phyloP scores from a whole-genome alignment of 768 basidiomycete genomes.

The Suillus occidentalis region DNA sequence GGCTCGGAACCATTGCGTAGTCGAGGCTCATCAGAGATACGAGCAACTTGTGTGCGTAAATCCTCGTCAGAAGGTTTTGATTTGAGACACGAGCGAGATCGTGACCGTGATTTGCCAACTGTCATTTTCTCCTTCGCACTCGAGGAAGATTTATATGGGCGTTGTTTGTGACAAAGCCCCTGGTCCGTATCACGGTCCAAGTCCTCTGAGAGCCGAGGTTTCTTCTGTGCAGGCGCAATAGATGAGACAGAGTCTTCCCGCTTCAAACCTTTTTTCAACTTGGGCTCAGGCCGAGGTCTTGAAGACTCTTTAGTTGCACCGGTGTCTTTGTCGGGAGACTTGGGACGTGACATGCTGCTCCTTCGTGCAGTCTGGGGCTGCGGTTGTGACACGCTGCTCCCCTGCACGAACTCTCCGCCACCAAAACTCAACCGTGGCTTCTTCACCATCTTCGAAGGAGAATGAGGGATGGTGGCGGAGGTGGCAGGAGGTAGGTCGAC shows the following conservation, averaged over 20 bases:
- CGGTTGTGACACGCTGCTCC: conserved; percentile 3
- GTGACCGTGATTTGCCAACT: conserved; percentile 7
- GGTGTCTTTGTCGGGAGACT: neutral
- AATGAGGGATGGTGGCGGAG: neutral
- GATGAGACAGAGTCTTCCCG: conserved; percentile 2
- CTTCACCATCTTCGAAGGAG: conserved; percentile 11
- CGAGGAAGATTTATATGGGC: neutral
- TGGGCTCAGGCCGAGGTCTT: neutral
- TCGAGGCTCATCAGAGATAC: conserved; percentile 9
- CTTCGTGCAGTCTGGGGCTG: conserved; percentile 11
- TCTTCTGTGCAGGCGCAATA: conserved; percentile 24
- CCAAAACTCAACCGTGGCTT: conserved; percentile 11
- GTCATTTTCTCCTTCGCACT: conserved; percentile 1
- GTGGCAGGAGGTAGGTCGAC: neutral
- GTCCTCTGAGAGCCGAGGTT: conserved; percentile 13
- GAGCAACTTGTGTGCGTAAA: conserved; percentile 4
- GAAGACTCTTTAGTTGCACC: neutral
- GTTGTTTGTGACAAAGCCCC: conserved; percentile 1
- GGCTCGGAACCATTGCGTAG: neutral
- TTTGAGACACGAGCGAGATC: conserved; percentile 13
- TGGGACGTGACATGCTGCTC: conserved; percentile 5
- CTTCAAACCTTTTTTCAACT: conserved; percentile 4
- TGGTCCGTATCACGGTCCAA: conserved; percentile 4
- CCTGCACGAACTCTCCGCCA: neutral
- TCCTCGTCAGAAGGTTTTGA: conserved; percentile 1